Evolutionary conservation across 352 stramenopile species (phyloP), one percentile per base, ranked within the genome.

Genomic region (Globisporangium nodosum): DNA sequence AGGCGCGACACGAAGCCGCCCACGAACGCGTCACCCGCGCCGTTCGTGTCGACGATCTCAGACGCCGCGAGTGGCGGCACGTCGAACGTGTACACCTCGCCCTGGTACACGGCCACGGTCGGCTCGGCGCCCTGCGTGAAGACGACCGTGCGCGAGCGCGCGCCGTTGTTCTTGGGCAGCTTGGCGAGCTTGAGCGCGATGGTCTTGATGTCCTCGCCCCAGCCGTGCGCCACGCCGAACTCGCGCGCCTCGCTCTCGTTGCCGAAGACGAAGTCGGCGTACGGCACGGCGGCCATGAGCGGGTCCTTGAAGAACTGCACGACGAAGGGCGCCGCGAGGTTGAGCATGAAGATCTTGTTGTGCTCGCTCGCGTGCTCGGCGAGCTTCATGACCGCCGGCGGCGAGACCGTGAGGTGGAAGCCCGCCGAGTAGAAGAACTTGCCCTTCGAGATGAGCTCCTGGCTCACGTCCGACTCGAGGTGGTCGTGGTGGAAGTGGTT

Each of bases 391-490:
- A 99, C 81, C 49, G 90, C 76, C 21, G 96, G 77, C 3, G 97
- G 92, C 52, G 92, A 98, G 27, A 99, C 97, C 5, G 97, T 99
- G 58, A 99, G 80, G 80, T 99, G 98, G 77, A 99, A 99, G 20
- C 97, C 96, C 21, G 97, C 91, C 69, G 87, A 96, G 87, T 99
- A 99, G 73, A 96, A 98, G 68, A 98, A 86, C 64, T 96, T 91
- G 57, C 95, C 94, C 65, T 96, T 85, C 16, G 81, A 71, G 66
- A 99, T 92, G 70, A 99, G 96, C 51, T 94, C 87, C 83, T 98
- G 85, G 68, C 92, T 94, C 58, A 96, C 81, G 24, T 92, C 60
- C 61, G 85, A 75, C 50, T 87, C 83, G 56, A 96, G 61, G 65
- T 96, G 87, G 61, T 88, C 78, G 50, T 94, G 77, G 66, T 98